Conservation (phyloP, 1,139 yeast species). For the Martiniozyma asiatica region DNA sequence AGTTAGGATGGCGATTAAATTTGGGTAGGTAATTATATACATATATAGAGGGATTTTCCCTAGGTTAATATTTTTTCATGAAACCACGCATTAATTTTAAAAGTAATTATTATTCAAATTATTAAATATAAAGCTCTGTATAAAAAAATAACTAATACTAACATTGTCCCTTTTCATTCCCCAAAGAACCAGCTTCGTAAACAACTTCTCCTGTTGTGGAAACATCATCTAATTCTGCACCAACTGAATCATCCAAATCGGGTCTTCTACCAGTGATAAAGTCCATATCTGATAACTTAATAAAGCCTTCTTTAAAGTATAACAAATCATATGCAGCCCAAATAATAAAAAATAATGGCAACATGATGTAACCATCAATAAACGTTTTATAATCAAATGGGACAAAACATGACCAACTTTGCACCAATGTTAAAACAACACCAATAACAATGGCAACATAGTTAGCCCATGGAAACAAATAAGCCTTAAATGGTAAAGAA, state of each 20-base stretch:
- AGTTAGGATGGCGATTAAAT: conserved; percentile 18
- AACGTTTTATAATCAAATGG: conserved; percentile 52
- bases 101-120: too few species aligned
- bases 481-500: conserved; percentile 43
- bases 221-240: conserved; percentile 11
- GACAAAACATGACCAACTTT: conserved; percentile 55
- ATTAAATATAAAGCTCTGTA: too few species aligned
- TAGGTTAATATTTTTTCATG: not conserved
- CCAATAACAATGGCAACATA: conserved; percentile 39
- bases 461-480: conserved; percentile 42
- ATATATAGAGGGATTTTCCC: too few species aligned
- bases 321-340: conserved; percentile 27
- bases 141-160: too few species aligned
- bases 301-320: conserved; percentile 21
- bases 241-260: conserved; percentile 18
- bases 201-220: not conserved
- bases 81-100: not conserved
- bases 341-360: conserved; percentile 42
- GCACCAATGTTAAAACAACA: conserved; percentile 45
- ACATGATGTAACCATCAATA: conserved; percentile 53
- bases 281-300: conserved; percentile 34
- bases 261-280: conserved; percentile 33
- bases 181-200: too few species aligned
- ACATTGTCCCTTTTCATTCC: too few species aligned
- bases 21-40: conserved; percentile 11